These are phyloP conservation scores for Suillus variegatus DNA, from an alignment of 768 basidiomycete species.

Conservation along the genomic window DNA sequence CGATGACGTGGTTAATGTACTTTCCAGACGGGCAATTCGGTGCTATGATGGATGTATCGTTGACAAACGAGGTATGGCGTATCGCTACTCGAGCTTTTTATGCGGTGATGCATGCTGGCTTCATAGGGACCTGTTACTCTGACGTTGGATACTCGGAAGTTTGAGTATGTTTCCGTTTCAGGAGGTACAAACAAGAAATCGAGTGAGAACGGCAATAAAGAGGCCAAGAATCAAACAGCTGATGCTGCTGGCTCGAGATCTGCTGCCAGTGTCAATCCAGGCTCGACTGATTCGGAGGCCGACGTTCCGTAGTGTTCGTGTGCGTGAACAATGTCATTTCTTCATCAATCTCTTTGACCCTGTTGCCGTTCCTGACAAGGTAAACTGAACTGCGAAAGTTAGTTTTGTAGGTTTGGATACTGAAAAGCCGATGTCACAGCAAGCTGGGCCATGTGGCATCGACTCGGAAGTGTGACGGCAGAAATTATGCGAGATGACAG, in stretches of 20 bases:
- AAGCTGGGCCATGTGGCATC: neutral
- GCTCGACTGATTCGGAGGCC: neutral
- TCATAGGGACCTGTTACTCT: constrained; percentile 82
- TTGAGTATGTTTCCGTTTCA: constrained; percentile 53
- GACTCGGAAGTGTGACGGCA: neutral
- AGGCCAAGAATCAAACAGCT: neutral
- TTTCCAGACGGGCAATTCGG: constrained; percentile 86
- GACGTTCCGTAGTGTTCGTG: neutral
- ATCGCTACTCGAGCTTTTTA: constrained; percentile 4
- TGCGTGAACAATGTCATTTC: neutral
- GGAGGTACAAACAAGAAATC: constrained; percentile 7
- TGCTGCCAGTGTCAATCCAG: neutral
- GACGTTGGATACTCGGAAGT: constrained; percentile 80
- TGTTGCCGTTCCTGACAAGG: neutral
- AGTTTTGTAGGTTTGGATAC: neutral
- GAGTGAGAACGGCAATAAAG: neutral
- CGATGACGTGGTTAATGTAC: neutral
- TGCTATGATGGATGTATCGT: constrained; percentile 91
- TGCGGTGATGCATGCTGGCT: neutral
- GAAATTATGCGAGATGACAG: neutral
- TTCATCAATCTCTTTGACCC: neutral
- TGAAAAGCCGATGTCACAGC: neutral
- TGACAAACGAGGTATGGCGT: constrained; percentile 79
- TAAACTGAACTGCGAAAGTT: neutral
- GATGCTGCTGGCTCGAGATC: neutral